These are phyloP conservation scores for Phaeosphaeriaceae sp. DNA, from an alignment of 2,329 filamentous ascomycete species.

Conservation along the genomic window DNA sequence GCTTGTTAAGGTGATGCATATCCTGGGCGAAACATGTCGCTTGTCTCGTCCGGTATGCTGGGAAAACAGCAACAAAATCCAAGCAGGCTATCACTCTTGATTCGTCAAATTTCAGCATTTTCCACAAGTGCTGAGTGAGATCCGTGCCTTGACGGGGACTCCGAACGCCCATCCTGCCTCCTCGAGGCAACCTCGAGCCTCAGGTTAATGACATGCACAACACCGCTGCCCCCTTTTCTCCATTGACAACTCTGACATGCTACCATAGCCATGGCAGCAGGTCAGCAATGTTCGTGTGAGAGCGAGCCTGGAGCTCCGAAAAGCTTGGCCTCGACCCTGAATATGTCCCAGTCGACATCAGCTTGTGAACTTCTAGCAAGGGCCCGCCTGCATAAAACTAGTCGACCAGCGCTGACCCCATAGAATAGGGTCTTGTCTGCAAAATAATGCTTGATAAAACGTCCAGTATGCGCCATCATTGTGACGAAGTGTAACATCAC, in stretches of 20 bases:
- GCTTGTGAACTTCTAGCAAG: too few relatives aligned
- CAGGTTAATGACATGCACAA: not conserved
- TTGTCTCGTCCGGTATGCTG: slow-evolving; percentile 5
- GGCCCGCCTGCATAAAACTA: too few relatives aligned
- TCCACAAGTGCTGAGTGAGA: slow-evolving; percentile 8
- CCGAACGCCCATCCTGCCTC: slow-evolving; percentile 5
- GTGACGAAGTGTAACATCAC: not conserved
- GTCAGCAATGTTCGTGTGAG: not conserved
- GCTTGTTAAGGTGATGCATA: slow-evolving; percentile 8
- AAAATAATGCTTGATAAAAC: too few relatives aligned
- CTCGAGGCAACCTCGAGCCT: slow-evolving; percentile 2
- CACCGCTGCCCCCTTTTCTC: not conserved
- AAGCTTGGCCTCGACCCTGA: not conserved
- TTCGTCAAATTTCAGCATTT: not conserved
- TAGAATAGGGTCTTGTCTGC: too few relatives aligned
- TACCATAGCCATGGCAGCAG: not conserved
- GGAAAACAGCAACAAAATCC: slow-evolving; percentile 4
- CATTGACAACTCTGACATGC: not conserved
- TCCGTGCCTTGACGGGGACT: slow-evolving; percentile 2
- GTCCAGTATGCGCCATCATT: not conserved
- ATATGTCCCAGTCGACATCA: too few relatives aligned
- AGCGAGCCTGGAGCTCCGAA: not conserved
- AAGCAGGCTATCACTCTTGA: not conserved
- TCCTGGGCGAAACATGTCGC: slow-evolving; percentile 7
- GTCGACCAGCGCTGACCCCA: too few relatives aligned